Conservation (phyloP, 352 stramenopile genomes). For the Pythium insidiosum region DNA sequence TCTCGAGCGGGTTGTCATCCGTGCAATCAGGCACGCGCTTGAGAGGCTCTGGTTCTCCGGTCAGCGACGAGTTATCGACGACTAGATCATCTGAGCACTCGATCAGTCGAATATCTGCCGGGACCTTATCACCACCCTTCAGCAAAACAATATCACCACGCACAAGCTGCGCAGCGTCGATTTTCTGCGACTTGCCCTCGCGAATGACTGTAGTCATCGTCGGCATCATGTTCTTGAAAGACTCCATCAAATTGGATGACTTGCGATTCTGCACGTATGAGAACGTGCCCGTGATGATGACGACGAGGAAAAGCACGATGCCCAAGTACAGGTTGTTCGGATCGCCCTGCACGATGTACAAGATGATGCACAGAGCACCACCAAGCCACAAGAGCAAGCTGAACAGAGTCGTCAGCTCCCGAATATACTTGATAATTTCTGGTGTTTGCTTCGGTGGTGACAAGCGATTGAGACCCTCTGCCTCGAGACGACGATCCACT, state of each 20-base stretch:
- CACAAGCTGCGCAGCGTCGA: conserved; percentile 72
- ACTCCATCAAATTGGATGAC: conserved; percentile 79
- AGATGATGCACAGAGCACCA: conserved; percentile 48
- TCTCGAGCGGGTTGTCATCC: conserved; percentile 71
- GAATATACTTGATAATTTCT: conserved; percentile 70
- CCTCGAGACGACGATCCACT: conserved; percentile 44
- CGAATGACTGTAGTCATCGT: conserved; percentile 69
- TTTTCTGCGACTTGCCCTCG: conserved; percentile 71
- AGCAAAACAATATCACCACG: conserved; percentile 85
- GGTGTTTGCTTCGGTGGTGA: conserved; percentile 65
- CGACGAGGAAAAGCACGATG: conserved; percentile 67
- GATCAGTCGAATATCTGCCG: conserved; percentile 93
- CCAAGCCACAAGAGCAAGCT: conserved; percentile 63
- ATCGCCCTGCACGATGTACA: conserved; percentile 59
- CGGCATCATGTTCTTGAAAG: conserved; percentile 84
- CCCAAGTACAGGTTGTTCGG: conserved; percentile 71
- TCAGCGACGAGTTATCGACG: conserved; percentile 84
- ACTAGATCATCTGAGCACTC: conserved; percentile 91
- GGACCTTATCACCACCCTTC: conserved; percentile 89
- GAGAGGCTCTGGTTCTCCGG: conserved; percentile 81
- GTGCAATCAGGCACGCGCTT: conserved; percentile 74
- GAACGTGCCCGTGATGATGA: conserved; percentile 68
- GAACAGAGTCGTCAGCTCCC: conserved; percentile 65
- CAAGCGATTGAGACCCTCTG: conserved; percentile 53
- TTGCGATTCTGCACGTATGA: conserved; percentile 73